phyloP scores from a whole-genome alignment of 106 monocot species.

The Amphibolis antarctica region DNA sequence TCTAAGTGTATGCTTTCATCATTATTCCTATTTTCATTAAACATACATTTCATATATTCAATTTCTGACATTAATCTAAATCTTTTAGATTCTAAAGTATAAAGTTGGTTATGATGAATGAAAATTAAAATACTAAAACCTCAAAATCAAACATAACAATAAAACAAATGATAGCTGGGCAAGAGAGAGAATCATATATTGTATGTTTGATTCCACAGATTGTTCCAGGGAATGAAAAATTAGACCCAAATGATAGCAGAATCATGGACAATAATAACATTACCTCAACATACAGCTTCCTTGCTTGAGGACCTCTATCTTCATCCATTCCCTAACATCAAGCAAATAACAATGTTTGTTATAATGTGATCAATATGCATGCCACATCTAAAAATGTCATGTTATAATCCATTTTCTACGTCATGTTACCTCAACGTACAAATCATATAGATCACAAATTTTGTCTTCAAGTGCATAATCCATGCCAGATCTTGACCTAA shows the following conservation, averaged over 20 bases:
- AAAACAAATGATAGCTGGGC: too few species aligned
- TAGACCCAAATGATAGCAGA: neutral
- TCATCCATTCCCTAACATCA: constrained; percentile 79
- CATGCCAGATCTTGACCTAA: constrained; percentile 51
- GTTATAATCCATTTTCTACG: neutral
- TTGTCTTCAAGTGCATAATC: constrained; percentile 83
- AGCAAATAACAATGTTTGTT: neutral
- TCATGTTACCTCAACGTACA: constrained; percentile 76
- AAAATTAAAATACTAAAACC: too few species aligned
- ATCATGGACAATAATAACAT: neutral
- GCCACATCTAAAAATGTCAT: neutral
- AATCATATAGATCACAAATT: constrained; percentile 92
- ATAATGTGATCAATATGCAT: neutral
- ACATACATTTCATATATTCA: too few species aligned
- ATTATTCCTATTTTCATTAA: too few species aligned
- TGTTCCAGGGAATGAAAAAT: neutral
- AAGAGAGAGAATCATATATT: too few species aligned
- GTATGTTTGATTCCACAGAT: too few species aligned
- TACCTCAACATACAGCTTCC: constrained; percentile 93
- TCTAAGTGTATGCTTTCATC: too few species aligned
- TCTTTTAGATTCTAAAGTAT: too few species aligned
- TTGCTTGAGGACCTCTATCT: constrained; percentile 71
- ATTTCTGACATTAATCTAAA: too few species aligned
- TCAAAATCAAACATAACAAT: too few species aligned
- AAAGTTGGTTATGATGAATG: too few species aligned